Base-by-base conservation (phyloP, 768 basidiomycete genomes). In the Candolleomyces efflorescens region DNA sequence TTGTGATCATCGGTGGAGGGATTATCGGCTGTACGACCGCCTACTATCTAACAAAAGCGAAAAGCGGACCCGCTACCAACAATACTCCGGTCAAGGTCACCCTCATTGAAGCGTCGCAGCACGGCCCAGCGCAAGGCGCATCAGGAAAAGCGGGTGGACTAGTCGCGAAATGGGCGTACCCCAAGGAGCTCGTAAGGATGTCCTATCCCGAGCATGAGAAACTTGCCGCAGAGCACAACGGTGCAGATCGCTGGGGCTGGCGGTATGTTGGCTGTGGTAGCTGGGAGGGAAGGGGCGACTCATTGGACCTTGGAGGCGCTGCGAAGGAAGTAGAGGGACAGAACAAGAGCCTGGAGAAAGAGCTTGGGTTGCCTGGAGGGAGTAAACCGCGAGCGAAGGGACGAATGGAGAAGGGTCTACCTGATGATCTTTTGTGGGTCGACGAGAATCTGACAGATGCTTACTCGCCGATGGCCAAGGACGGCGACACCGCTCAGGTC, bases 81-180 rank as follows among this genome's bases (percentile, higher is more conserved):
- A 23, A 53, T 15, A 2, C 12, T 10, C 37, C 37, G 3, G 22
- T 53, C 37, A 76, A 69, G 24, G 73, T 90, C 44, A 88, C 84
- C 15, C 73, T 92, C 7, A 69, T 96, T 54, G 85, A 94, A 63
- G 88, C 91, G 54, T 90, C 88, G 0, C 73, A 67, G 5, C 66
- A 79, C 47, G 84, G 83, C 5, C 77, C 84, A 18, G 92, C 91
- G 0, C 88, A 90, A 59, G 92, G 89, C 0, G 87, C 90, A 0
- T 89, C 86, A 0, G 91, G 91, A 17, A 94, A 93, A 67, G 89
- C 91, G 0, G 92, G 90, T 4, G 91, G 90, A 0, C 81, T 96
- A 12, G 80, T 95, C 18, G 92, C 93, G 0, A 83, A 86, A 71
- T 87, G 93, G 92, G 94, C 92, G 51, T 87, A 87, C 64, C 86